phyloP scores from a whole-genome alignment of 352 stramenopile genomes.

The Pythium vanterpoolii region DNA sequence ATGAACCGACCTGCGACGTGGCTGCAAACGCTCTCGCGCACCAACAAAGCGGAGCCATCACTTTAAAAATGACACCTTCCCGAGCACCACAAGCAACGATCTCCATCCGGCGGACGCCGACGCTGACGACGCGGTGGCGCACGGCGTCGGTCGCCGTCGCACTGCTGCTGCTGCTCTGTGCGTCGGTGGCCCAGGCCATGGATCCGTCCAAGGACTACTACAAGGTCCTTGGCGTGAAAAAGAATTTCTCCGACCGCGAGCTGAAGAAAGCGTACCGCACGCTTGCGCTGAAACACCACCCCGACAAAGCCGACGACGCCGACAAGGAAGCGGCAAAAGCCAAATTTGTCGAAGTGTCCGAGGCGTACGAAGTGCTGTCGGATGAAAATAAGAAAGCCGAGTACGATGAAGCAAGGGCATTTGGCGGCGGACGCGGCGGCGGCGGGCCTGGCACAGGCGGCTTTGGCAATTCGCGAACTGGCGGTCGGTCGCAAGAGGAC shows the following conservation, averaged over 20 bases:
- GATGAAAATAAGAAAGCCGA: slow-evolving; percentile 86
- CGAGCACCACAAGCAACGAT: not conserved
- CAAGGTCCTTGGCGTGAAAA: slow-evolving; percentile 71
- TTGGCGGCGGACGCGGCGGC: slow-evolving; percentile 31
- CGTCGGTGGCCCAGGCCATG: slow-evolving; percentile 32
- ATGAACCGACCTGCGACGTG: not conserved
- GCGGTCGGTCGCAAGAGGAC: slow-evolving; percentile 41
- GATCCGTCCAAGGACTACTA: slow-evolving; percentile 81
- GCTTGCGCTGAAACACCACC: slow-evolving; percentile 88
- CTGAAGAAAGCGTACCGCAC: slow-evolving; percentile 88
- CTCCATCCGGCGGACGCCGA: not conserved
- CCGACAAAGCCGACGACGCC: slow-evolving; percentile 78
- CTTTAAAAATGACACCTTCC: not conserved
- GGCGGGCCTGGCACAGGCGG: slow-evolving; percentile 26
- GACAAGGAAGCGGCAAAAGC: slow-evolving; percentile 85
- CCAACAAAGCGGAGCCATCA: slow-evolving; percentile 2
- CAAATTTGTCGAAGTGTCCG: slow-evolving; percentile 91
- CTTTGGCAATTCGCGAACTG: slow-evolving; percentile 24
- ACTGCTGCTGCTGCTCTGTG: slow-evolving; percentile 20
- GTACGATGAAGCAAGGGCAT: slow-evolving; percentile 82
- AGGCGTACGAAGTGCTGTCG: slow-evolving; percentile 92
- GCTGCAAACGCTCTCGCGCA: no score
- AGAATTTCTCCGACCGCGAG: slow-evolving; percentile 69
- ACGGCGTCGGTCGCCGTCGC: slow-evolving; percentile 25
- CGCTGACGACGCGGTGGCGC: not conserved